Conservation (phyloP, 1,284 basidiomycete species). For the Trametes hirsuta region DNA sequence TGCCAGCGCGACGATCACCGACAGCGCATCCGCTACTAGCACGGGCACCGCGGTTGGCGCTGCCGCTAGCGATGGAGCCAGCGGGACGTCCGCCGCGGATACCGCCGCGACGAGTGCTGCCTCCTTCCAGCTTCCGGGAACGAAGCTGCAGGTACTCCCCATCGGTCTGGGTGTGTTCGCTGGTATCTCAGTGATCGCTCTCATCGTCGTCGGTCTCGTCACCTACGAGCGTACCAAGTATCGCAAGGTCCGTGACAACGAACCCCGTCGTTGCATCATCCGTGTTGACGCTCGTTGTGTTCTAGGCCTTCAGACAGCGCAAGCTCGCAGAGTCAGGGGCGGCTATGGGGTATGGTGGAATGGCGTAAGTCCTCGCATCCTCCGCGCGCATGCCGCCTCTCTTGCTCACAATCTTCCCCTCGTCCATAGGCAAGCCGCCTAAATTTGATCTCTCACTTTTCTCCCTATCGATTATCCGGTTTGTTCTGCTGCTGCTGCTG, state of each 20-base stretch:
- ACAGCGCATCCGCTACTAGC: neutral
- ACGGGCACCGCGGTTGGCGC: conserved; percentile 12
- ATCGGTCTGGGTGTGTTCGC: conserved; percentile 82
- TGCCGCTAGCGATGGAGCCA: conserved; percentile 1
- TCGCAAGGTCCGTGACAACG: conserved; percentile 58
- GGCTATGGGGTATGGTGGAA: conserved; percentile 63
- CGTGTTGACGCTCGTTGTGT: neutral
- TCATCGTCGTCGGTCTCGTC: conserved; percentile 79
- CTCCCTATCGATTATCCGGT: conserved; percentile 18
- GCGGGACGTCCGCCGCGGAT: conserved; percentile 42
- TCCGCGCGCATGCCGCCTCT: neutral
- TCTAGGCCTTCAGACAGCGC: conserved; percentile 74
- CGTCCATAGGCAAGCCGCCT: conserved; percentile 28
- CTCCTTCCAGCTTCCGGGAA: conserved; percentile 70
- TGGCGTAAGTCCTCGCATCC: conserved; percentile 45
- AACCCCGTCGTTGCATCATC: neutral
- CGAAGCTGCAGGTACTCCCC: conserved; percentile 72
- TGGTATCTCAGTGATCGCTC: conserved; percentile 76
- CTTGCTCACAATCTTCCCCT: neutral
- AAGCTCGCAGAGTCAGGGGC: conserved; percentile 70
- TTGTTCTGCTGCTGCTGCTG: conserved; percentile 11
- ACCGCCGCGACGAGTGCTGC: conserved; percentile 43
- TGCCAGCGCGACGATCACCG: neutral
- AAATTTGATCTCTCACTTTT: conserved; percentile 6
- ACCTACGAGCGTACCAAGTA: conserved; percentile 84